Conservation (phyloP, 2,329 filamentous ascomycete species). For the Epichloe amarillans region DNA sequence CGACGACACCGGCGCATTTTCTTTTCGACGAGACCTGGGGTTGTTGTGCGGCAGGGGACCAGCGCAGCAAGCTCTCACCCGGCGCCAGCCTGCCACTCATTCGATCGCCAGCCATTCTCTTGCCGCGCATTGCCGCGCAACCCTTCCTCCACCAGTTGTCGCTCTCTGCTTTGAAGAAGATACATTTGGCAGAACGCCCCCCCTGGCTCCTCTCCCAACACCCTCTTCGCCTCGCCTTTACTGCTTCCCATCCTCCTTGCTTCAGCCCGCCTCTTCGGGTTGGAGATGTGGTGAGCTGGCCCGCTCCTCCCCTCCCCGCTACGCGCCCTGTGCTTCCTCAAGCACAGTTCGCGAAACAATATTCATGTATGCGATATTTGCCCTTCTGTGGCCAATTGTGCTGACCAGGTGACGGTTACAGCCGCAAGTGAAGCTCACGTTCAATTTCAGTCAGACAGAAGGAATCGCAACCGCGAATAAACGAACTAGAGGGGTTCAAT, state of each 20-base stretch:
- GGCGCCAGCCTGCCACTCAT: not conserved
- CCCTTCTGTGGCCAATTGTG: not conserved
- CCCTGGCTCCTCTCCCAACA: not conserved
- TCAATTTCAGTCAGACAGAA: not conserved
- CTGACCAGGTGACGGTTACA: slow-evolving; percentile 1
- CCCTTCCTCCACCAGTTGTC: not conserved
- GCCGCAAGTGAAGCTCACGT: not conserved
- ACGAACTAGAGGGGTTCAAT: slow-evolving; percentile 4
- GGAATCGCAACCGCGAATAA: not conserved
- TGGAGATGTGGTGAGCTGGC: slow-evolving; percentile 7
- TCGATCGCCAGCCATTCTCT: not conserved
- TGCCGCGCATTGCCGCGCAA: slow-evolving; percentile 1
- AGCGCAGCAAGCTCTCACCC: not conserved
- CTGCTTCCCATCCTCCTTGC: not conserved
- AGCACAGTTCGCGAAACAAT: not conserved
- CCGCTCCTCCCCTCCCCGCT: not conserved
- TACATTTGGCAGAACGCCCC: no score
- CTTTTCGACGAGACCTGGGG: not conserved
- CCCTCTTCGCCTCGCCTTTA: not conserved
- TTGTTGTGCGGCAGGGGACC: not conserved
- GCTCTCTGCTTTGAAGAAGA: not conserved
- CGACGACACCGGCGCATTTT: not conserved
- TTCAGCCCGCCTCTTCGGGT: not conserved
- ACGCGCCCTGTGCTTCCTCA: not conserved
- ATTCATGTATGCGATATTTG: not conserved